These are phyloP conservation scores for Xylariales sp. DNA, from an alignment of 2,329 filamentous ascomycete species.

Conservation along the genomic window DNA sequence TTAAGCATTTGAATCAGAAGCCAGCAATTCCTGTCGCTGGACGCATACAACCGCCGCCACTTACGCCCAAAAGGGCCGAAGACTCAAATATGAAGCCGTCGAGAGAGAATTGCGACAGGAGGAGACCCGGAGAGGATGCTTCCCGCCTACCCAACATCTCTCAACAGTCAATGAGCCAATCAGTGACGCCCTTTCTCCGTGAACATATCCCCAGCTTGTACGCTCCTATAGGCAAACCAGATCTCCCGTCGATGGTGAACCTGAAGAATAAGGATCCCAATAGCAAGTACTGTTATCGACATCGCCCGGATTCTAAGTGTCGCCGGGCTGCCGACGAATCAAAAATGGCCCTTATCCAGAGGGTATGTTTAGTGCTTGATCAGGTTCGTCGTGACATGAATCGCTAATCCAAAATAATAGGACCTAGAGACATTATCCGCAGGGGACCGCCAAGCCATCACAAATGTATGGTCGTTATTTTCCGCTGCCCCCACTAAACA, in stretches of 20 bases:
- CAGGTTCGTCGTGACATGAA: not conserved
- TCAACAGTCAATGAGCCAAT: conserved; percentile 77
- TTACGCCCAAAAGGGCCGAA: conserved; percentile 37
- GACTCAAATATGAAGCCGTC: conserved; percentile 45
- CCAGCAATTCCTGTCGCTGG: conserved; percentile 5
- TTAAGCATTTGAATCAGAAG: conserved; percentile 29
- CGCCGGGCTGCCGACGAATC: conserved; percentile 91
- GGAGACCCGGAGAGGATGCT: conserved; percentile 61
- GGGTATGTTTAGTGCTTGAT: conserved; percentile 65
- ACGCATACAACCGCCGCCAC: conserved; percentile 36
- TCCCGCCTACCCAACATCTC: conserved; percentile 68
- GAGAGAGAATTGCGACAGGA: conserved; percentile 62
- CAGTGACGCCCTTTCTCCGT: conserved; percentile 87
- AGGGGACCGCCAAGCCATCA: conserved; percentile 92
- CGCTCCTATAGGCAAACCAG: conserved; percentile 76
- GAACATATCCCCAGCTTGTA: conserved; percentile 92
- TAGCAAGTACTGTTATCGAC: conserved; percentile 95
- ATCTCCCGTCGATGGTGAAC: conserved; percentile 54
- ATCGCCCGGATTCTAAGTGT: conserved; percentile 94
- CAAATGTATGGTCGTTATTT: conserved; percentile 97
- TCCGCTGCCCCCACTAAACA: conserved; percentile 95
- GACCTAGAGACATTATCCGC: conserved; percentile 85
- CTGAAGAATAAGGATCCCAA: conserved; percentile 69
- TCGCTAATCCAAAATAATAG: conserved; percentile 54
- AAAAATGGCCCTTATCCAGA: conserved; percentile 95